Conservation (phyloP, 2,329 filamentous ascomycete genomes). For the Fusarium dlaminii region DNA sequence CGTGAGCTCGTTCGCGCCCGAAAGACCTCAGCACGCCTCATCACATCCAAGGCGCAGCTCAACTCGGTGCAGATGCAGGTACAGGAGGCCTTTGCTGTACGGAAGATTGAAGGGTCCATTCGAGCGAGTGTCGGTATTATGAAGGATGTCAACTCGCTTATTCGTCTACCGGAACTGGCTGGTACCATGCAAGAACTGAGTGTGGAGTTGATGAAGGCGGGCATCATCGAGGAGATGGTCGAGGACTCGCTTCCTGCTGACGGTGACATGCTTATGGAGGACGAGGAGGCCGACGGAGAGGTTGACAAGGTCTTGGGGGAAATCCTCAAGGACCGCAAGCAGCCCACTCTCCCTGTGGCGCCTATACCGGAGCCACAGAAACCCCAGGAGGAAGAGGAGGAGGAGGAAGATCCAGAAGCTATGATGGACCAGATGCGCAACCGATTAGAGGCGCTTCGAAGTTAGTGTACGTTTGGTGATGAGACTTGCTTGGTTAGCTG, state of each 20-base stretch:
- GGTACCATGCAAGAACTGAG: conserved; percentile 90
- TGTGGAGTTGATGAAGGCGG: conserved; percentile 89
- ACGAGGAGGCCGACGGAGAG: conserved; percentile 79
- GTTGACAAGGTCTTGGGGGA: conserved; percentile 94
- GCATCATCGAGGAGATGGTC: conserved; percentile 98
- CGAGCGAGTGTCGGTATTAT: conserved; percentile 89
- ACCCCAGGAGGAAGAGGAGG: conserved; percentile 63
- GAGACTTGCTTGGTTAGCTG: not conserved
- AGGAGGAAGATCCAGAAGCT: conserved; percentile 84
- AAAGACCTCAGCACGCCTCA: conserved; percentile 76
- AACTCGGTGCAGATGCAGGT: conserved; percentile 97
- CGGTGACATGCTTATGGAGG: conserved; percentile 75
- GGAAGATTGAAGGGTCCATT: conserved; percentile 95
- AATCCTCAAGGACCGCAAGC: conserved; percentile 83
- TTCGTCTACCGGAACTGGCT: conserved; percentile 84
- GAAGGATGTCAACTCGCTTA: conserved; percentile 92
- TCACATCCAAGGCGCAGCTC: conserved; percentile 91
- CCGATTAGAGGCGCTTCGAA: conserved; percentile 88
- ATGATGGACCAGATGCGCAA: conserved; percentile 96
- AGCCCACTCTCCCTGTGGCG: conserved; percentile 64
- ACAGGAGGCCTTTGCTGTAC: conserved; percentile 92
- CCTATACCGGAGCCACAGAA: conserved; percentile 65
- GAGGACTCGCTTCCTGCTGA: conserved; percentile 85
- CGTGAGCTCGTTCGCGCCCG: conserved; percentile 86
- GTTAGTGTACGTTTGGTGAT: conserved; percentile 55